Evolutionary conservation across 768 basidiomycete genomes (phyloP), one percentile per base, ranked within the genome.

Genomic region (Collybiopsis confluens): DNA sequence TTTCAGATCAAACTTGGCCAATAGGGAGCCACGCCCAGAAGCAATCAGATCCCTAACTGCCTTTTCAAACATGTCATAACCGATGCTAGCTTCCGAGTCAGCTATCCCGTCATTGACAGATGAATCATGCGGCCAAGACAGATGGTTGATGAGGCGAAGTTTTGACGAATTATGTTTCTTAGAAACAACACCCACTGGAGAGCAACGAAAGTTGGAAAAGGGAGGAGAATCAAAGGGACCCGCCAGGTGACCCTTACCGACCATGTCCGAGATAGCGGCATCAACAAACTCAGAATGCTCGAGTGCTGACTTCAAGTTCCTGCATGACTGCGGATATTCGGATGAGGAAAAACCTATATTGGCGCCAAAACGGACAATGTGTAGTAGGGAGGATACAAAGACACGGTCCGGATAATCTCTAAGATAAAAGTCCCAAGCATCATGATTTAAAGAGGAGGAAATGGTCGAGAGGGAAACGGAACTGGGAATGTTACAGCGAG

Each of bases 341-440:
- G 51, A 42, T 3, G 59, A 62, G 2, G 49, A 52, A 41, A 66
- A 69, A 4, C 68, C 65, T 52, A 67, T 58, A 33, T 61, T 59
- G 8, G 63, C 64, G 40, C 68, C 66, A 52, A 58, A 58, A 7
- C 45, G 36, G 36, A 68, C 69, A 23, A 69, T 69, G 35, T 66
- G 54, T 11, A 63, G 36, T 30, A 67, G 28, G 4, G 59, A 48
- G 18, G 50, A 24, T 53, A 68, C 68, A 60, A 68, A 67, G 1
- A 6, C 20, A 8, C 45, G 58, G 52, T 68, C 61, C 9, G 67
- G 67, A 44, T 70, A 68, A 16, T 68, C 67, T 1, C 3, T 23
- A 27, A 70, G 41, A 27, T 61, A 62, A 44, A 42, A 54, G 0
- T 45, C 41, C 68, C 67, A 70, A 2, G 61, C 57, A 0, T 55